Evolutionary conservation across 495 filamentous ascomycete species (phyloP).

Genomic region (Annulohypoxylon stygium): DNA sequence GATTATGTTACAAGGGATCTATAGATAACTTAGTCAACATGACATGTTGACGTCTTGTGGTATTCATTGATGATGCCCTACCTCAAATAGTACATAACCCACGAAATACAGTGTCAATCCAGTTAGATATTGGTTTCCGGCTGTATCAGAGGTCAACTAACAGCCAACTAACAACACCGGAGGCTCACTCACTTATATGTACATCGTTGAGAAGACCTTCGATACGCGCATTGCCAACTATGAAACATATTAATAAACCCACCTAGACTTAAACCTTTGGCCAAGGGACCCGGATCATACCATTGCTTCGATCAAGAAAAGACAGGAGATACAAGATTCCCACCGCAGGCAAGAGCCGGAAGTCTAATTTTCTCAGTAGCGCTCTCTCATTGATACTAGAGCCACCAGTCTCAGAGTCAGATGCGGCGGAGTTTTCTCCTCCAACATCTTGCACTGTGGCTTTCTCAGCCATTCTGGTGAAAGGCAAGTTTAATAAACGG

Average conservation of each 20-base stretch:
- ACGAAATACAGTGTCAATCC: conserved; percentile 81
- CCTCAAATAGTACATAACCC: conserved; percentile 78
- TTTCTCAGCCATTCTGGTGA: conserved; percentile 36
- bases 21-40: conserved; percentile 18
- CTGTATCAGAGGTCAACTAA: conserved; percentile 31
- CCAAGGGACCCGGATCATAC: conserved; percentile 50
- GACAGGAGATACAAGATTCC: conserved; percentile 78
- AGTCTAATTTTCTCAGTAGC: conserved; percentile 75
- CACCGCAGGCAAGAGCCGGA: conserved; percentile 72
- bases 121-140: conserved; percentile 78
- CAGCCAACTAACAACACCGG: background rate
- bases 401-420: conserved; percentile 46
- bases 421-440: conserved; percentile 33
- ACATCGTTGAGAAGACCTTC: conserved; percentile 75
- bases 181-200: conserved; percentile 65
- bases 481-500: background rate
- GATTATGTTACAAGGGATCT: conserved; percentile 79
- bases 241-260: conserved; percentile 19
- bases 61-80: background rate
- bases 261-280: background rate
- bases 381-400: conserved; percentile 69
- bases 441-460: conserved; percentile 4
- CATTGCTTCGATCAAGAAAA: conserved; percentile 82
- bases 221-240: conserved; percentile 63
- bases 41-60: background rate